Base-by-base conservation (phyloP, 345 rosid genomes). In the Erysimum cheiranthoides region DNA sequence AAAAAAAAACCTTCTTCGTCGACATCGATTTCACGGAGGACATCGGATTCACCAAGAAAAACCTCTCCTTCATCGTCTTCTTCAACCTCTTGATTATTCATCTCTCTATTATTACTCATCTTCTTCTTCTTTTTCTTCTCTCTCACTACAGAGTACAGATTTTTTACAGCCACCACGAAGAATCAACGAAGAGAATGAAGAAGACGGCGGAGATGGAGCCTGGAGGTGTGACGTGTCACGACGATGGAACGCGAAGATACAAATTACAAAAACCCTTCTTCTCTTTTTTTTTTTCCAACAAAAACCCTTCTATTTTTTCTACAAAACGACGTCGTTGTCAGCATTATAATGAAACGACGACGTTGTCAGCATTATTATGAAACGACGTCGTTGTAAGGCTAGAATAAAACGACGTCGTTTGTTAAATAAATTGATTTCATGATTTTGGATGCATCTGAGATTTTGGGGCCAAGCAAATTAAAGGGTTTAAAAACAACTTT, bases 31-130 rank as follows among this genome's bases (percentile, higher is more conserved):
- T 92, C 96, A 38, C 81, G 78, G 57, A 92, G 50, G 53, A 92
- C 85, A 73, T 94, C 98, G 13, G 89, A 79, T 25, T 94, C 92
- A 21, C 91, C 89, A 5, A 94, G 83, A 76, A 87, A 94, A 32
- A 92, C 82, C 40, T 89, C 88, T 16, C 86, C 87, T 0, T 84
- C 82, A 1, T 88, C 88, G 3, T 86, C 88, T 30, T 83, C 90
- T 42, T 80, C 86, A 16, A 30, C 71, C 21, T 30, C 10, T 38
- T 52, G 39, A 76, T 59, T 67, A 61, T 54, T 80, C 85, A 82
- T 85, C 18, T 71, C 64, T 4, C 4, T 45, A 14, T n/a, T 65
- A 17, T 30, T 42, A 61, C 32, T 69, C 70, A 61, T 76, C 39
- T 52, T 51, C 68, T 72, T 54, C 73, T 61, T 45, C 59, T 58